Evolutionary conservation across 1,139 yeast genomes (phyloP).

Genomic region (Zygosaccharomyces sapae): DNA sequence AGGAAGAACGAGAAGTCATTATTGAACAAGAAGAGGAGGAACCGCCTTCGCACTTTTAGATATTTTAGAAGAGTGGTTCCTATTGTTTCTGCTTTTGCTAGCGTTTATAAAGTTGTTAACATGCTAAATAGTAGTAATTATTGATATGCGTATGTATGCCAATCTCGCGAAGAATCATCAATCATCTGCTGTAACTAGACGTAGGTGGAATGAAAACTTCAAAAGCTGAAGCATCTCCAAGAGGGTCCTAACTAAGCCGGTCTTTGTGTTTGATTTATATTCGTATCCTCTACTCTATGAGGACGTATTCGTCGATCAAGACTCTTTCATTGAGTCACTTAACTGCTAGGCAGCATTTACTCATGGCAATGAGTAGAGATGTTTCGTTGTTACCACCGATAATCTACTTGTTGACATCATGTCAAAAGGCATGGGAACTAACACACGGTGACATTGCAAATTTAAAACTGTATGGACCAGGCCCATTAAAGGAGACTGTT

Average conservation of each 20-base stretch:
- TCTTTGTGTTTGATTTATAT: too few relatives aligned
- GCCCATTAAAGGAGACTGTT: conserved; percentile 34
- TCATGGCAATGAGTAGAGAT: conserved; percentile 69
- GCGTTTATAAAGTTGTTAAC: conserved; percentile 4
- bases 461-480: conserved; percentile 32
- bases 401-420: conserved; percentile 52
- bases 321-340: conserved; percentile 38
- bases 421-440: conserved; percentile 45
- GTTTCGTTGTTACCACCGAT: conserved; percentile 64
- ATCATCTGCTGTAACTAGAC: too few relatives aligned
- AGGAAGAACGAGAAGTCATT: too few relatives aligned
- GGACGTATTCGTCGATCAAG: conserved; percentile 28
- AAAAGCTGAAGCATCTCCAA: too few relatives aligned
- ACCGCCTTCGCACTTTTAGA: background rate
- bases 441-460: conserved; percentile 18
- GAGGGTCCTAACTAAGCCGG: too few relatives aligned
- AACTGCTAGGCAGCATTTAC: conserved; percentile 71
- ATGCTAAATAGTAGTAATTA: conserved; percentile 2
- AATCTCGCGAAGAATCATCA: conserved; percentile 2
- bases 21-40: background rate
- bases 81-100: conserved; percentile 4
- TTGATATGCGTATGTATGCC: background rate
- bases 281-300: conserved; percentile 5
- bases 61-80: conserved; percentile 2
- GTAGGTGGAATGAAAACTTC: too few relatives aligned